phyloP scores from a whole-genome alignment of 2,329 filamentous ascomycete genomes.

The Trichoderma harzianum region DNA sequence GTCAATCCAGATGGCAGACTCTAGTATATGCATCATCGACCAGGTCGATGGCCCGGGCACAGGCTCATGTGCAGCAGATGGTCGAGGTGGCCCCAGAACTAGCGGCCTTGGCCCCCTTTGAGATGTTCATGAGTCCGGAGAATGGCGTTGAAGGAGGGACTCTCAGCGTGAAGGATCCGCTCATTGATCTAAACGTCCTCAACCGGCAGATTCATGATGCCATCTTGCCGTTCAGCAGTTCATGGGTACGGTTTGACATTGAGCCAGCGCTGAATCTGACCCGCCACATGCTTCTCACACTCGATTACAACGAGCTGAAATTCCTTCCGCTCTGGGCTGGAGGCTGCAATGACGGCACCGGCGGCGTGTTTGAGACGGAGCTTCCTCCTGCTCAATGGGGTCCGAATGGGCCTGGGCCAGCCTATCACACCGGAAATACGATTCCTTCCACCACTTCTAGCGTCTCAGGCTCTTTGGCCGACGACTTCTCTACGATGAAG shows the following conservation, averaged over 20 bases:
- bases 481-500: constrained; percentile 33
- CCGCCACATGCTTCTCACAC: constrained; percentile 48
- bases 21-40: background rate
- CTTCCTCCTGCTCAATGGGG: constrained; percentile 44
- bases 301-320: constrained; percentile 56
- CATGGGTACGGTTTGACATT: constrained; percentile 30
- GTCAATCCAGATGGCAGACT: background rate
- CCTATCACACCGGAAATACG: constrained; percentile 45
- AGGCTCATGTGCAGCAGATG: background rate
- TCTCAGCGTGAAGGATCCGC: constrained; percentile 13
- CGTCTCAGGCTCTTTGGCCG: constrained; percentile 34
- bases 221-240: constrained; percentile 23
- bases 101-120: background rate
- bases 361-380: constrained; percentile 44
- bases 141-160: background rate
- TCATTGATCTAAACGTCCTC: constrained; percentile 24
- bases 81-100: background rate
- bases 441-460: constrained; percentile 35
- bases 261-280: constrained; percentile 37
- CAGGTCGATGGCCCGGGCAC: background rate
- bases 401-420: constrained; percentile 45
- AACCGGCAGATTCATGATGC: constrained; percentile 24
- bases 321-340: constrained; percentile 66
- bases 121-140: background rate
- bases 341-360: constrained; percentile 49